Percentiles rank a stretch among this genome's conserved stretches.
Evolutionary conservation across 2,329 filamentous ascomycete genomes (phyloP).

Genomic region (Stagonosporopsis vannaccii): DNA sequence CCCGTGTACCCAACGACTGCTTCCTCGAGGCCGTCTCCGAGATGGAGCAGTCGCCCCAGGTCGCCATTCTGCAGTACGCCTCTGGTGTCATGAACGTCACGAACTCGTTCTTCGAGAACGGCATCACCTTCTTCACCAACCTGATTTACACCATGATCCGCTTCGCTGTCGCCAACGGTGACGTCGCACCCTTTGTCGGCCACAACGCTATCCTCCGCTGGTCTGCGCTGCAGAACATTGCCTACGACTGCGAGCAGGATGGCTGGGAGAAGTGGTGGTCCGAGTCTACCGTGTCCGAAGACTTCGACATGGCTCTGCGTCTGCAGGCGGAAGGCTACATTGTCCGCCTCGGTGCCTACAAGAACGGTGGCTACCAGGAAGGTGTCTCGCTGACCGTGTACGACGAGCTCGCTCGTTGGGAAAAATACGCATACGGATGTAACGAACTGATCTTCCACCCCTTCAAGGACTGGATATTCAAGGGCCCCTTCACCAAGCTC

Average conservation of each 20-base stretch:
- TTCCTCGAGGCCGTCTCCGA: conserved; percentile 80
- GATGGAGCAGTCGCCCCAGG: conserved; percentile 80
- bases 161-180: conserved; percentile 74
- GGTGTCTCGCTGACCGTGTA: conserved; percentile 77
- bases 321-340: conserved; percentile 73
- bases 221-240: conserved; percentile 67
- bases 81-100: conserved; percentile 76
- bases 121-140: conserved; percentile 80
- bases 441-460: conserved; percentile 76
- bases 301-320: conserved; percentile 78
- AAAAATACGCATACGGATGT: conserved; percentile 74
- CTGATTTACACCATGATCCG: conserved; percentile 77
- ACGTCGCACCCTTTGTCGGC: conserved; percentile 77
- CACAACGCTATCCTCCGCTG: conserved; percentile 80
- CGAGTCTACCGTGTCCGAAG: conserved; percentile 77
- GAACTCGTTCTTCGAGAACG: conserved; percentile 75
- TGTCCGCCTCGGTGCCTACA: conserved; percentile 73
- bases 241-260: conserved; percentile 49
- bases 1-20: conserved; percentile 69
- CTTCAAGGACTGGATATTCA: conserved; percentile 66
- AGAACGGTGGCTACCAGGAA: conserved; percentile 74
- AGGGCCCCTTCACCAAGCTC: conserved; percentile 70
- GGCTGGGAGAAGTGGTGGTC: conserved; percentile 75
- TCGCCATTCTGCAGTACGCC: conserved; percentile 78
- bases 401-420: conserved; percentile 75